Evolutionary conservation across 805 yeast genomes (phyloP), one percentile per base, ranked within the genome.

Genomic region (Tetrapisispora pingtungensis): DNA sequence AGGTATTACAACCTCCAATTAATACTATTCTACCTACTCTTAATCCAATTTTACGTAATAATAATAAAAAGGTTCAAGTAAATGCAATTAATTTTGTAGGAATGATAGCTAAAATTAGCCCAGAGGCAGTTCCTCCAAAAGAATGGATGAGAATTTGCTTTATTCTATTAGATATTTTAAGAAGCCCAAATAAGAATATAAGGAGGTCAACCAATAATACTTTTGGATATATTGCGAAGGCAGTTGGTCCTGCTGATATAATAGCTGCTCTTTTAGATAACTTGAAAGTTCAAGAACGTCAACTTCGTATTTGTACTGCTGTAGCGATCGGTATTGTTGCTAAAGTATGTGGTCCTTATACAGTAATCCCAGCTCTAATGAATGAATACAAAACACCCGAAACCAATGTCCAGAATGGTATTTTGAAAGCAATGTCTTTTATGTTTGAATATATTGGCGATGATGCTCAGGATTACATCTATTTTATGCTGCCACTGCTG

Each of bases 81-180:
- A 75, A 80, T 48, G 77, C 89, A 8, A 83, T 93, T 33, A 77
- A 73, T 36, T 67, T 90, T 17, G 81, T 93, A 22, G 96, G 96
- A 2, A 69, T 77, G 41, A 81, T 90, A 44, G 96, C 97, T 0
- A 77, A 73, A 40, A 72, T 77, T 36, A 89, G 84, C 10, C 80
- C 95, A 1, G 94, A 85, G 50, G 77, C 78, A 44, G 84, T 88
- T 14, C 79, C 88, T 32, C 95, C 96, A 3, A 78, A 86, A 49
- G 99, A 93, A 63, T 93, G 98, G 99, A 86, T 93, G 90, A 72
- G 97, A 49, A 84, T 90, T 22, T 85, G 96, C 56, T 87, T 85
- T 62, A 96, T 89, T 56, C 70, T 93, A 30, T 64, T 93, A 38
- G 97, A 93, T 52, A 80, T 90, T 80, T 71, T 93, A 47, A 87